These are phyloP conservation scores for Pseudogymnoascus sp. DNA, from an alignment of 2,329 filamentous ascomycete species.

Conservation along the genomic window DNA sequence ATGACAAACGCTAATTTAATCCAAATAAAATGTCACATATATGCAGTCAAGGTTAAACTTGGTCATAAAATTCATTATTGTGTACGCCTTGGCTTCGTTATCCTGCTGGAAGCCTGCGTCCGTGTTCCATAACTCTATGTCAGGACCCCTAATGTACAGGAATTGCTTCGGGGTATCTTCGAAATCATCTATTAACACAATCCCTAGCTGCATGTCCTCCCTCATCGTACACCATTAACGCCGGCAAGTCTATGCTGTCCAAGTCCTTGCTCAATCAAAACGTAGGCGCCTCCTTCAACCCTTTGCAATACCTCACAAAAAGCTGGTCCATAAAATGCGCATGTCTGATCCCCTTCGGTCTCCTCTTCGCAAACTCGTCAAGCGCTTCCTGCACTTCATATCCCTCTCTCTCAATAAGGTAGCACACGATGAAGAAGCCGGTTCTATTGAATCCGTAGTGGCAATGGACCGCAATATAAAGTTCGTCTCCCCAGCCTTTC, in stretches of 20 bases:
- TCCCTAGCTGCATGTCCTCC: neutral
- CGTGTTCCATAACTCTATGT: neutral
- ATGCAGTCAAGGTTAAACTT: neutral
- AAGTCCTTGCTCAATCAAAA: slow-evolving; percentile 7
- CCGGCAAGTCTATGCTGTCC: neutral
- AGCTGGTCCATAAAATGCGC: slow-evolving; percentile 81
- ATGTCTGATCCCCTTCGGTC: slow-evolving; percentile 82
- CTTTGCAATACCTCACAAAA: slow-evolving; percentile 64
- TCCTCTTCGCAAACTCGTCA: slow-evolving; percentile 63
- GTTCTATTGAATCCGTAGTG: slow-evolving; percentile 96
- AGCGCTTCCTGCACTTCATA: slow-evolving; percentile 71
- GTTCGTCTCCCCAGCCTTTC: slow-evolving; percentile 35
- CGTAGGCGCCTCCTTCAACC: slow-evolving; percentile 25
- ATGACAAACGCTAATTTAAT: too few relatives aligned
- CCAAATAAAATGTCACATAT: too few relatives aligned
- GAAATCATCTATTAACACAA: neutral
- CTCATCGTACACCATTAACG: slow-evolving; percentile 9
- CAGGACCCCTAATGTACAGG: slow-evolving; percentile 6
- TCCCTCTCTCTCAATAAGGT: slow-evolving; percentile 75
- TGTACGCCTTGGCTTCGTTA: neutral
- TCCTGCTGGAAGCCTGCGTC: neutral
- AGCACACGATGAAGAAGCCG: slow-evolving; percentile 83
- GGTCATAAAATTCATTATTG: neutral
- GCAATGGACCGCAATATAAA: slow-evolving; percentile 77
- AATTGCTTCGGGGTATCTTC: slow-evolving; percentile 9